Evolutionary conservation across 805 yeast species (phyloP), one percentile per base, ranked within the genome.

Genomic region (Saturnispora dispora): DNA sequence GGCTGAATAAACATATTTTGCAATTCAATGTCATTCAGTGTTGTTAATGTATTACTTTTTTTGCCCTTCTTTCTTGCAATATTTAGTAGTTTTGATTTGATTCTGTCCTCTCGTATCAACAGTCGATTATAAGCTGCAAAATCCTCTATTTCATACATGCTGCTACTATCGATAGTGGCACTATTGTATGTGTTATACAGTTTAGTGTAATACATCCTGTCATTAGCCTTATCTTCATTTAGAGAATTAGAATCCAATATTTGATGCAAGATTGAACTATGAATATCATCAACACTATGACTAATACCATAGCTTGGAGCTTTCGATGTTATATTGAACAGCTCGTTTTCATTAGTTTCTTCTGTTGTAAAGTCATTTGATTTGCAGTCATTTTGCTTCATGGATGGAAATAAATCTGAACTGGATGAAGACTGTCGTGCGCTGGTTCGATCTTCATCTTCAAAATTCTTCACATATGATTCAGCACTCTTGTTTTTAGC

Each of bases 121-220:
- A 53, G 49, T 11, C 45, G 53, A 37, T 63, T 61, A 49, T 68
- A 69, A 15, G 52, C 55, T 17, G 60, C 63, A 53, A 66, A 69
- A 45, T 69, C 71, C 1, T 61, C 52, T 9, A 55, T 41, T 7
- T 56, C 55, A 7, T n/a, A 32, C 3, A 22, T 37, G 41, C 47
- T 7, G 25, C 13, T 2, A 3, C 32, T 18, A 3, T 27, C 33
- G 2, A 36, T 49, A 23, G 46, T 45, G 1, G 51, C 45, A 40
- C 32, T 37, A 15, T 43, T 40, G 44, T 56, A 58, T 15, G 53
- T 55, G 10, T 60, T 57, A 46, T 64, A 67, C 4, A 68, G 41
- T 9, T 57, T 55, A 13, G 61, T 58, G 42, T 58, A 62, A 42
- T 58, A 57, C 9, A 48, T 37, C 32, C 58, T 59, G 20, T 55